Conservation (phyloP, 2,329 filamentous ascomycete species). For the Myotisia sp. region DNA sequence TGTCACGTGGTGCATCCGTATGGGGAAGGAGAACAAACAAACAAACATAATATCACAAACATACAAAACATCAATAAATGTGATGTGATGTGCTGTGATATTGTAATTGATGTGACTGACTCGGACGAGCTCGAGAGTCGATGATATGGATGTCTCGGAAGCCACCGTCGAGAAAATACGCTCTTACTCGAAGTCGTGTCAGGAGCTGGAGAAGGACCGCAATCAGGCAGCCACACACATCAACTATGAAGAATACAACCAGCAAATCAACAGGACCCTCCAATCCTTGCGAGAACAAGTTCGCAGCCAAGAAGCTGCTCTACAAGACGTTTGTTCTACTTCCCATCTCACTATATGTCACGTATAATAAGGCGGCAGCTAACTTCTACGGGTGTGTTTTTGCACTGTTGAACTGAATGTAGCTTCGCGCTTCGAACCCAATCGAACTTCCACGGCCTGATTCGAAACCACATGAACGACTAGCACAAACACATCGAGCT, state of each 20-base stretch:
- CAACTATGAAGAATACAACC: constrained; percentile 22
- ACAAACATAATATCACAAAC: background rate
- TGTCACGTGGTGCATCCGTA: background rate
- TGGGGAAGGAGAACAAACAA: background rate
- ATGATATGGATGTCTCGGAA: constrained; percentile 6
- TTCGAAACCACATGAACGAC: constrained; percentile 20
- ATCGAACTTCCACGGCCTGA: constrained; percentile 19
- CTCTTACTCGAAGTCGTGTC: constrained; percentile 21
- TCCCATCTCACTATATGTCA: background rate
- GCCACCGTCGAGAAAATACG: constrained; percentile 11
- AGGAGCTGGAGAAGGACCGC: constrained; percentile 22
- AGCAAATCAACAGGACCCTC: constrained; percentile 48
- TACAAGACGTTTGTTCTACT: constrained; percentile 29
- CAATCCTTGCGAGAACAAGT: constrained; percentile 48
- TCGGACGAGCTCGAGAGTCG: no score
- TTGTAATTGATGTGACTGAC: background rate
- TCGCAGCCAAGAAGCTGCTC: constrained; percentile 32
- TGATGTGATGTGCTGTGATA: no score
- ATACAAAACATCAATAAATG: no score
- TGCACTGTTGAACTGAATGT: constrained; percentile 7
- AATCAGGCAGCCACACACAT: constrained; percentile 18
- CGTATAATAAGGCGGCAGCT: no score
- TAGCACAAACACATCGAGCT: constrained; percentile 39
- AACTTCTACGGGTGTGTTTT: constrained; percentile 7
- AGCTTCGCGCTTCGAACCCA: constrained; percentile 23